Evolutionary conservation across 176 grass and related monocot species (phyloP).

Genomic region (Thalia dealbata): DNA sequence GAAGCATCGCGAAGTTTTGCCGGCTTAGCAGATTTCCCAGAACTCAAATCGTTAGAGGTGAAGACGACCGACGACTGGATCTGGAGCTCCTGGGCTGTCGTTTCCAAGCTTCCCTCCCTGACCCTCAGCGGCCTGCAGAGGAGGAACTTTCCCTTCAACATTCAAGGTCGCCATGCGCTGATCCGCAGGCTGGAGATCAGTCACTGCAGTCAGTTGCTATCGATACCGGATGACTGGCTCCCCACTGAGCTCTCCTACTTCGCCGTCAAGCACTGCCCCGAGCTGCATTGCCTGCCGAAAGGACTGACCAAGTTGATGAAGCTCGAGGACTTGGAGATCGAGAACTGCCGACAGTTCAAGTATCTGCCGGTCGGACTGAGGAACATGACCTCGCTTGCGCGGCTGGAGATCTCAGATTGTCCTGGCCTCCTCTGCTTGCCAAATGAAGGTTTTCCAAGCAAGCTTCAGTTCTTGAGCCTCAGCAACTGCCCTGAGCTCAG

Average conservation of each 20-base stretch:
- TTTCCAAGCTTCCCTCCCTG: constrained; percentile 23
- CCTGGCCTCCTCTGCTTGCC: constrained; percentile 18
- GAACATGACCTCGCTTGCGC: constrained; percentile 4
- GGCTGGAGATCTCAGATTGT: constrained; percentile 36
- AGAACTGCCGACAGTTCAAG: constrained; percentile 18
- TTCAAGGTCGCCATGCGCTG: constrained; percentile 2
- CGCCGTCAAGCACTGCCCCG: constrained; percentile 22
- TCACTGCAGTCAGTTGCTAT: constrained; percentile 13
- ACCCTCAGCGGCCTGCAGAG: constrained; percentile 18
- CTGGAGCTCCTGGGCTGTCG: constrained; percentile 20
- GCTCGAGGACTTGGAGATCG: constrained; percentile 36
- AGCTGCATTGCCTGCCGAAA: constrained; percentile 18
- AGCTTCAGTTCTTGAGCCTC: constrained; percentile 32
- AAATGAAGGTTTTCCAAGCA: constrained; percentile 6
- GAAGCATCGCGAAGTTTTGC: constrained; percentile 9
- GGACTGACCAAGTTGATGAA: constrained; percentile 16
- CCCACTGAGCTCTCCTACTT: constrained; percentile 13
- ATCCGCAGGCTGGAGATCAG: constrained; percentile 32
- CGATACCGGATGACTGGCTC: constrained; percentile 29
- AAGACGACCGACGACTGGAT: constrained; percentile 28
- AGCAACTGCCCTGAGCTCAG: constrained; percentile 19
- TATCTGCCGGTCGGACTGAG: constrained; percentile 20
- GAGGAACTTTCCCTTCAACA: background rate
- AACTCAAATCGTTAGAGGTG: constrained; percentile 25
- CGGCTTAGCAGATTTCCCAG: constrained; percentile 19